Evolutionary conservation across 2,329 filamentous ascomycete species (phyloP).

Genomic region (Emergomyces pasteurianus): DNA sequence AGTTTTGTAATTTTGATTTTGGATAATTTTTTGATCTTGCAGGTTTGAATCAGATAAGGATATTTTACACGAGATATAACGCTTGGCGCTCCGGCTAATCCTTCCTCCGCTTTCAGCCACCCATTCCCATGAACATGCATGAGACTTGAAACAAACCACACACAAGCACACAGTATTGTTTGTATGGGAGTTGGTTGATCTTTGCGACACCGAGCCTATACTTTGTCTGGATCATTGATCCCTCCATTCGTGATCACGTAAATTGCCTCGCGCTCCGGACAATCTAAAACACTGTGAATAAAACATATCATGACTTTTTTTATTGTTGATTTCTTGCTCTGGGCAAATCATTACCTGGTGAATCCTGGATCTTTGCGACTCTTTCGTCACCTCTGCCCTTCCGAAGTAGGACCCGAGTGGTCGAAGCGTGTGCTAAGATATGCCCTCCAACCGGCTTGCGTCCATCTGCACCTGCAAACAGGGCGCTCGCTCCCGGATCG

Average conservation of each 20-base stretch:
- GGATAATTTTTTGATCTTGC: neutral
- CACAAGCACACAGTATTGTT: neutral
- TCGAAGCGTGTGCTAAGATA: constrained; percentile 56
- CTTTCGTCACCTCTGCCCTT: constrained; percentile 59
- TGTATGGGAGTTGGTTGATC: neutral
- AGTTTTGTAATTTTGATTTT: constrained; percentile 8
- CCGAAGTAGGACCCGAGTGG: constrained; percentile 52
- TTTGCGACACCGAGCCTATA: constrained; percentile 20
- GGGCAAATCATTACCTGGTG: constrained; percentile 39
- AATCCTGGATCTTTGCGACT: constrained; percentile 58
- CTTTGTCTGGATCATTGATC: constrained; percentile 55
- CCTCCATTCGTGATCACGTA: constrained; percentile 60
- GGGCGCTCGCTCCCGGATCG: constrained; percentile 54
- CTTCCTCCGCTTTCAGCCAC: neutral
- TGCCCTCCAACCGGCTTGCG: constrained; percentile 57
- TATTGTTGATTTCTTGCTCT: neutral
- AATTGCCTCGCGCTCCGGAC: constrained; percentile 55
- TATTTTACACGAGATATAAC: constrained; percentile 10
- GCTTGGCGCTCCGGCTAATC: constrained; percentile 10
- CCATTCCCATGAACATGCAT: neutral
- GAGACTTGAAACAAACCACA: neutral
- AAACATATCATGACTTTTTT: neutral
- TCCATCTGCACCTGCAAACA: constrained; percentile 57
- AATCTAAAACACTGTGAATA: constrained; percentile 36
- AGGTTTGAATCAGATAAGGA: constrained; percentile 5